These are phyloP conservation scores for Gilbertella persicaria DNA, from an alignment of 371 early-diverging fungal genomes.

Conservation along the genomic window DNA sequence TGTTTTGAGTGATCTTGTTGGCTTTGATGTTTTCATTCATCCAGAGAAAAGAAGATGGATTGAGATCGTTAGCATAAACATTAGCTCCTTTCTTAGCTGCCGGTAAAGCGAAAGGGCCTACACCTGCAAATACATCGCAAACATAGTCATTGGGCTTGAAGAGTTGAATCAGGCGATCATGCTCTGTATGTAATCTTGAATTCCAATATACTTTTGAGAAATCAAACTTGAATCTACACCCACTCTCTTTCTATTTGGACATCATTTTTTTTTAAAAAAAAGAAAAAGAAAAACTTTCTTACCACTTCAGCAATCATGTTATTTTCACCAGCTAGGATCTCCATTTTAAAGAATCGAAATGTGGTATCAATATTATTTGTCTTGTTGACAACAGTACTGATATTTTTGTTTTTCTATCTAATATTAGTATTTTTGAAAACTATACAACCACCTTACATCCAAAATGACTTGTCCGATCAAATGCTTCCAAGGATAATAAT, in stretches of 20 bases:
- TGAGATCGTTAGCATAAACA: constrained; percentile 98
- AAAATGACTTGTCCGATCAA: constrained; percentile 94
- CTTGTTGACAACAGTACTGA: constrained; percentile 96
- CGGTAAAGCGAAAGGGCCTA: constrained; percentile 98
- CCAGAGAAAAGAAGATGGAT: constrained; percentile 87
- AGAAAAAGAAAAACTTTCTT: too few relatives aligned
- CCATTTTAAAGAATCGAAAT: constrained; percentile 96
- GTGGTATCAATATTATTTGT: constrained; percentile 92
- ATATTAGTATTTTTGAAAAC: not conserved
- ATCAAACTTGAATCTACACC: constrained; percentile 91
- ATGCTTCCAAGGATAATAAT: constrained; percentile 85
- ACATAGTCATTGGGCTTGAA: constrained; percentile 80
- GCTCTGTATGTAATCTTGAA: constrained; percentile 96
- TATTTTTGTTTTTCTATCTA: constrained; percentile 83
- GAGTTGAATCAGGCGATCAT: constrained; percentile 81
- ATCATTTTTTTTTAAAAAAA: not conserved
- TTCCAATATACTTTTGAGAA: constrained; percentile 99
- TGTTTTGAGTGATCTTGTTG: constrained; percentile 74
- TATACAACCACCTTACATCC: constrained; percentile 62
- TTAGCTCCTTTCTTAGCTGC: constrained; percentile 82
- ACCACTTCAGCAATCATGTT: constrained; percentile 89
- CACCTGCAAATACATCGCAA: constrained; percentile 98
- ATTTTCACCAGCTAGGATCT: constrained; percentile 89
- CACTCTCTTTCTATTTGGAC: constrained; percentile 78
- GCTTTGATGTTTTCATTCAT: constrained; percentile 78